Percentiles rank a stretch among this genome's conserved stretches.
Evolutionary conservation across 352 stramenopile species (phyloP).

Genomic region (Pythium grandisporangium): DNA sequence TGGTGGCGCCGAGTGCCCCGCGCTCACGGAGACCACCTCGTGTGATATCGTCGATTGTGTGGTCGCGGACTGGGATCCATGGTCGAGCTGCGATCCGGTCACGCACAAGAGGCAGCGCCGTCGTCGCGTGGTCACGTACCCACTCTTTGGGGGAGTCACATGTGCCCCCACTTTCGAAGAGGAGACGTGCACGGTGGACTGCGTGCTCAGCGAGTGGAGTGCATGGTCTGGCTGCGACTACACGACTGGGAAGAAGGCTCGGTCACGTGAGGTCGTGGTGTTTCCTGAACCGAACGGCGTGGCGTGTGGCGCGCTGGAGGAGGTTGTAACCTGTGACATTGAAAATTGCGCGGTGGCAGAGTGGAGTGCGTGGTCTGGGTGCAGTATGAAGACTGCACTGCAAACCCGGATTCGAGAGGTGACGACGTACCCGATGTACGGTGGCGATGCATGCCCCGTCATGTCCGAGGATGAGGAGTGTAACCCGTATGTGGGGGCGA

Average conservation of each 20-base stretch:
- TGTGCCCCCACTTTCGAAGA: conserved; percentile 19
- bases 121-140: conserved; percentile 19
- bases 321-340: conserved; percentile 24
- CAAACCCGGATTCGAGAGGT: conserved; percentile 20
- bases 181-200: conserved; percentile 29
- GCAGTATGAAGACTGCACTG: conserved; percentile 33
- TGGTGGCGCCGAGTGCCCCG: conserved; percentile 25
- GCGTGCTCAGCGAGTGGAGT: conserved; percentile 33
- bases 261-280: conserved; percentile 21
- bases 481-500: background rate
- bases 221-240: conserved; percentile 38
- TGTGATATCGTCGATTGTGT: conserved; percentile 32
- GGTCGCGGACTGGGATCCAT: conserved; percentile 34
- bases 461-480: conserved; percentile 15
- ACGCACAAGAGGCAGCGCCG: conserved; percentile 24
- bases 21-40: conserved; percentile 21
- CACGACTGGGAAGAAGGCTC: conserved; percentile 28
- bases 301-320: conserved; percentile 12
- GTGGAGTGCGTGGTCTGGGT: conserved; percentile 45
- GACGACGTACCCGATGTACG: conserved; percentile 20
- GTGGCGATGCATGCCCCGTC: conserved; percentile 16
- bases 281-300: conserved; percentile 16
- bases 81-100: conserved; percentile 30
- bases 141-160: conserved; percentile 20
- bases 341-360: conserved; percentile 26